A percentile compares a stretch with the other conserved stretches of the same genome.
These are phyloP conservation scores for Protomyces arabidopsidicola DNA, from an alignment of 1,139 yeast species.

Conservation along the genomic window DNA sequence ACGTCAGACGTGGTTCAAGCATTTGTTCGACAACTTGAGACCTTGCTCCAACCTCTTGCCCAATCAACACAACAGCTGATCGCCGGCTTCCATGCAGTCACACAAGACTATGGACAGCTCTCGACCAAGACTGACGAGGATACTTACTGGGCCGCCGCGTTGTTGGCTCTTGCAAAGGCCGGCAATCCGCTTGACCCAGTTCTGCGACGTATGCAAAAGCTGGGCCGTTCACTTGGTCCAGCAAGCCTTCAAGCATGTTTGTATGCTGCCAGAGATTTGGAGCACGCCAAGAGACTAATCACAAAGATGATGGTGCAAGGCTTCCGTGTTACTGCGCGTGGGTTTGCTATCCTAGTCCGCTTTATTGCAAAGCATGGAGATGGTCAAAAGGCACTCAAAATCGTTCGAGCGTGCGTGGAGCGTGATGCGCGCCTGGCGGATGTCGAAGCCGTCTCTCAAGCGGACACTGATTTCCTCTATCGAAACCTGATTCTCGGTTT, in stretches of 20 bases:
- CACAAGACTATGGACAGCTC: not conserved
- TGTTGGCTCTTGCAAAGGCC: not conserved
- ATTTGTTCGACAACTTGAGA: not conserved
- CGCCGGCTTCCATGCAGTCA: not conserved
- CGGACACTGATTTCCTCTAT: slow-evolving; percentile 4
- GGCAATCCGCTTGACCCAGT: not conserved
- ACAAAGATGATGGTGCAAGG: not conserved
- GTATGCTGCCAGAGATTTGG: not conserved
- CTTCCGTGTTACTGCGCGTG: slow-evolving; percentile 1
- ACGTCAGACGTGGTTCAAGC: not conserved
- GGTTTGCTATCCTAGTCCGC: slow-evolving; percentile 8
- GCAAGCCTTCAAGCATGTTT: slow-evolving; percentile 2
- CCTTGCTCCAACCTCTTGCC: not conserved
- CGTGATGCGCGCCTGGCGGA: not conserved
- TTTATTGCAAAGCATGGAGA: slow-evolving; percentile 6
- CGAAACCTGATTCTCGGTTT: slow-evolving; percentile 16
- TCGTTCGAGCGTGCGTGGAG: not conserved
- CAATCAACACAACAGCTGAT: not conserved
- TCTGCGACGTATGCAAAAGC: not conserved
- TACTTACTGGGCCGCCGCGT: slow-evolving; percentile 4
- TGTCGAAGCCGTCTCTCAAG: not conserved
- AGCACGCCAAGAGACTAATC: not conserved
- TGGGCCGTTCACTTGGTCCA: not conserved
- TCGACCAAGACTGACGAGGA: not conserved
- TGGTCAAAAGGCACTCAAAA: not conserved